Evolutionary conservation across 192 early-diverging fungal species (phyloP).

Genomic region (Bifiguratus adelaidae): DNA sequence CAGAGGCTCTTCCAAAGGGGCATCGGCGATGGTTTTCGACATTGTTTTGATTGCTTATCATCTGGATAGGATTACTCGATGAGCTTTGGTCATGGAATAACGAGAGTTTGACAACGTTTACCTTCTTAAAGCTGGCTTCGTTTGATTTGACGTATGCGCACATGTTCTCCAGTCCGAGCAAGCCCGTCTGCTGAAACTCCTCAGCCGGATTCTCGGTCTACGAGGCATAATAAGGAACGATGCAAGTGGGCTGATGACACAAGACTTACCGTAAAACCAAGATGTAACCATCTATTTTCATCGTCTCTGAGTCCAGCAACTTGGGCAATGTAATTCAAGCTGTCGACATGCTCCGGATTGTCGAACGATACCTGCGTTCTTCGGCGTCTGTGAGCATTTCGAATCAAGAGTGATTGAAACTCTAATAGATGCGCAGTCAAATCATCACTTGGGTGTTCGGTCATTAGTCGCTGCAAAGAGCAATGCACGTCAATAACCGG

Average conservation of each 20-base stretch:
- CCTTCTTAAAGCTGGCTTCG: slow-evolving; percentile 29
- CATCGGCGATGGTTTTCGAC: slow-evolving; percentile 27
- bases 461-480: slow-evolving; percentile 27
- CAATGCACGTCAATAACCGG: background rate
- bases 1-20: slow-evolving; percentile 48
- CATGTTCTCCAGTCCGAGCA: slow-evolving; percentile 55
- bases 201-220: slow-evolving; percentile 48
- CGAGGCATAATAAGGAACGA: slow-evolving; percentile 2
- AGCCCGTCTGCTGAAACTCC: slow-evolving; percentile 48
- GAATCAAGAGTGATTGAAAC: slow-evolving; percentile 50
- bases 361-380: slow-evolving; percentile 31
- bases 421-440: slow-evolving; percentile 45
- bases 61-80: slow-evolving; percentile 11
- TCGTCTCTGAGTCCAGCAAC: slow-evolving; percentile 20
- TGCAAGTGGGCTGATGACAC: background rate
- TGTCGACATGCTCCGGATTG: slow-evolving; percentile 34
- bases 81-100: background rate
- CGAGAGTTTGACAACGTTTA: slow-evolving; percentile 2
- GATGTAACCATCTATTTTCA: slow-evolving; percentile 40
- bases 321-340: slow-evolving; percentile 41
- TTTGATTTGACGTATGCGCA: slow-evolving; percentile 36
- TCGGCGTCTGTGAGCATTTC: slow-evolving; percentile 39
- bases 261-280: slow-evolving; percentile 52
- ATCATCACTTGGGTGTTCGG: slow-evolving; percentile 48
- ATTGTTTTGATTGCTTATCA: slow-evolving; percentile 30